phyloP scores from a whole-genome alignment of 257 asterid genomes.

The Penstemon davidsonii region DNA sequence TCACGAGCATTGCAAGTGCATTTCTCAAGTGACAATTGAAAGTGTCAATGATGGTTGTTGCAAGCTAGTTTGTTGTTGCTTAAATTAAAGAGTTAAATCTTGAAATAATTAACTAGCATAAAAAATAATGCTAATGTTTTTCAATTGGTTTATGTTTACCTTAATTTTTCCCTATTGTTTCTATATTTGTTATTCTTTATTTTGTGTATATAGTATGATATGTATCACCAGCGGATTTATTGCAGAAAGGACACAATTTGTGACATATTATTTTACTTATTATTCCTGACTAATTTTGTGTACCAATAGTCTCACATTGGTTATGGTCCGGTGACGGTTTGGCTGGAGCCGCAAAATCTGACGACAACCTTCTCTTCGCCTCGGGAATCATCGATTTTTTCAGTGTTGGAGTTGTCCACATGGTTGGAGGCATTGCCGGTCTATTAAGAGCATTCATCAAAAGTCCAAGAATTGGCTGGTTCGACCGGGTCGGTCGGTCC shows the following conservation, averaged over 20 bases:
- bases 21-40: too few species aligned
- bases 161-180: too few species aligned
- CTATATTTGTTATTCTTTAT: too few species aligned
- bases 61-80: too few species aligned
- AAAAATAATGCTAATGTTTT: too few species aligned
- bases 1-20: too few species aligned
- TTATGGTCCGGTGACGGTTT: slow-evolving; percentile 71
- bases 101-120: too few species aligned
- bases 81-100: too few species aligned
- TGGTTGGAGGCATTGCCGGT: slow-evolving; percentile 82
- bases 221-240: slow-evolving; percentile 75
- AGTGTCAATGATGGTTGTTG: too few species aligned
- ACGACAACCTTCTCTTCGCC: slow-evolving; percentile 48
- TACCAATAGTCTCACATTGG: slow-evolving; percentile 75
- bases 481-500: slow-evolving; percentile 51
- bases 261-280: slow-evolving; percentile 64
- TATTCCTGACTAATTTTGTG: slow-evolving; percentile 69
- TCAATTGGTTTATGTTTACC: too few species aligned
- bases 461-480: slow-evolving; percentile 71
- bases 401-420: slow-evolving; percentile 70
- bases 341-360: slow-evolving; percentile 48
- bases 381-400: slow-evolving; percentile 70
- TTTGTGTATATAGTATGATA: slow-evolving; percentile 9
- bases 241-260: slow-evolving; percentile 73
- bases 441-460: slow-evolving; percentile 65